Percentiles rank a stretch among this genome's conserved stretches.
phyloP scores from a whole-genome alignment of 345 rosid genomes.

The Eucalyptus caleyi region DNA sequence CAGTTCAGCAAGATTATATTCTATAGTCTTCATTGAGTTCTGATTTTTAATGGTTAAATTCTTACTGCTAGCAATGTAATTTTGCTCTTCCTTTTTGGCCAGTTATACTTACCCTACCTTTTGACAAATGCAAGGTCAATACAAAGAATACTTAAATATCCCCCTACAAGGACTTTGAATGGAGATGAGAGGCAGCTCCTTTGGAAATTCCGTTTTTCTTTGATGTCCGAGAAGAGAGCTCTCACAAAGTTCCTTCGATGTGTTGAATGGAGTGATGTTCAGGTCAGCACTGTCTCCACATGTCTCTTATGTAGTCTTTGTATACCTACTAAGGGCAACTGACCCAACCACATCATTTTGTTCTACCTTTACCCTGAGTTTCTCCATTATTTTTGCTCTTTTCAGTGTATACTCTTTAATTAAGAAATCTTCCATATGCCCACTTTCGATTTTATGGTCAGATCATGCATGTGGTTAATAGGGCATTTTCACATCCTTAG shows the following conservation, averaged over 20 bases:
- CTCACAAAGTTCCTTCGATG: conserved; percentile 91
- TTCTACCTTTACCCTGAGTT: neutral
- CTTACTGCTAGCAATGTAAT: neutral
- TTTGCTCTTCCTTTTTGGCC: neutral
- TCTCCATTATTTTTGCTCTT: neutral
- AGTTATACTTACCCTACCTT: neutral
- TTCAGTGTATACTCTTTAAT: neutral
- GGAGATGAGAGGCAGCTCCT: conserved; percentile 98
- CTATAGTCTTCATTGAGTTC: neutral
- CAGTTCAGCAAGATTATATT: neutral
- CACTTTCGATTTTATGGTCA: neutral
- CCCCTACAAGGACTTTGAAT: conserved; percentile 78
- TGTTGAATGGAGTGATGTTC: conserved; percentile 98
- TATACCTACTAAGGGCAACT: neutral
- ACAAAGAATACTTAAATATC: conserved; percentile 77
- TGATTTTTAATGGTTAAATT: neutral
- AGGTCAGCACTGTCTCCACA: conserved; percentile 27
- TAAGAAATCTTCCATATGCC: neutral
- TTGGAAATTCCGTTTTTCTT: conserved; percentile 94
- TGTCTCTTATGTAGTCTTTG: neutral
- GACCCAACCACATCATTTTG: neutral
- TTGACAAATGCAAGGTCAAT: conserved; percentile 48
- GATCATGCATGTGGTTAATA: neutral
- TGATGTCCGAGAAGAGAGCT: conserved; percentile 94
- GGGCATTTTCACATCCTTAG: neutral